phyloP scores from a whole-genome alignment of 768 basidiomycete species.

The Russula dissimulans region DNA sequence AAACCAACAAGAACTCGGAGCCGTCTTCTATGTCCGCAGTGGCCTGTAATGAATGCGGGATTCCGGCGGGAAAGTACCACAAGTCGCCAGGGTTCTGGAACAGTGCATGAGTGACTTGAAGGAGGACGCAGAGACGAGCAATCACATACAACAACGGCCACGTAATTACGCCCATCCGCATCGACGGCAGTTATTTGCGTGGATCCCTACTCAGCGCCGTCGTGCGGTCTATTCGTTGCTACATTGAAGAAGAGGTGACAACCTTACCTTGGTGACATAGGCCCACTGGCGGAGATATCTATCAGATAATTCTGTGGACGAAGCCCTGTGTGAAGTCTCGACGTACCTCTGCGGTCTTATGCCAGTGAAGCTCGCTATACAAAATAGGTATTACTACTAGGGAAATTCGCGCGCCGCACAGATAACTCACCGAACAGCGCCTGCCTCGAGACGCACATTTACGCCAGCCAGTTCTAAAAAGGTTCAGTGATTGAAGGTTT shows the following conservation, averaged over 20 bases:
- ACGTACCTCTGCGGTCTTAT: slow-evolving; percentile 24
- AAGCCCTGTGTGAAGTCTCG: not conserved
- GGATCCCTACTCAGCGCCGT: slow-evolving; percentile 5
- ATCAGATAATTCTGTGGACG: not conserved
- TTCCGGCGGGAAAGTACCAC: slow-evolving; percentile 30
- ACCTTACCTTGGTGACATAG: slow-evolving; percentile 26
- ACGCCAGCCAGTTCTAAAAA: slow-evolving; percentile 25
- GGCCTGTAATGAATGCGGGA: slow-evolving; percentile 32
- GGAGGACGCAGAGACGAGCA: not conserved
- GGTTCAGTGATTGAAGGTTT: not conserved
- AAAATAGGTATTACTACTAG: not conserved
- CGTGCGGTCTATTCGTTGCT: not conserved
- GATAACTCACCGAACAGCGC: slow-evolving; percentile 22
- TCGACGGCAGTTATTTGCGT: slow-evolving; percentile 15
- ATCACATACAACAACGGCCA: slow-evolving; percentile 13
- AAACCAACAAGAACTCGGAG: slow-evolving; percentile 29
- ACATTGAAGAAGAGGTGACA: not conserved
- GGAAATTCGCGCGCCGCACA: not conserved
- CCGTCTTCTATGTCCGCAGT: slow-evolving; percentile 24
- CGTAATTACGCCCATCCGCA: slow-evolving; percentile 13
- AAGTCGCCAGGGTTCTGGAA: slow-evolving; percentile 14
- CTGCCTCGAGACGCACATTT: slow-evolving; percentile 28
- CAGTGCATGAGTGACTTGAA: not conserved
- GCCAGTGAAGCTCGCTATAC: slow-evolving; percentile 30
- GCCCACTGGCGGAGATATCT: slow-evolving; percentile 23